phyloP scores from a whole-genome alignment of 148 eudicot species.

The Rhododendron henanense region DNA sequence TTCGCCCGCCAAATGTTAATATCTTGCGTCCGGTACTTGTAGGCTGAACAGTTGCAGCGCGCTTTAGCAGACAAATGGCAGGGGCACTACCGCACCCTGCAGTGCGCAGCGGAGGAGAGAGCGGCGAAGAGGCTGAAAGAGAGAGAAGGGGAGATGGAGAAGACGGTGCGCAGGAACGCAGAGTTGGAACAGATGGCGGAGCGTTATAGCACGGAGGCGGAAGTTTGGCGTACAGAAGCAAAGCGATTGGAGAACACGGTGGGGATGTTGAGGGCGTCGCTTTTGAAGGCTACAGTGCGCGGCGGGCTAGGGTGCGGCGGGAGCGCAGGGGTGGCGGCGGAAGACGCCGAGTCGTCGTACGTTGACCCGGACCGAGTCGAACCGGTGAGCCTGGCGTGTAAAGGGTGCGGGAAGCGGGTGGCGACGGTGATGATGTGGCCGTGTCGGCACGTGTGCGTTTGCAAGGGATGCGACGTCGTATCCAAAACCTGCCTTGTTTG shows the following conservation, averaged over 20 bases:
- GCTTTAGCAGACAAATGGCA: constrained; percentile 11
- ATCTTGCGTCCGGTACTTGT: not conserved
- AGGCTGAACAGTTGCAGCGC: constrained; percentile 11
- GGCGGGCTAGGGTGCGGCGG: not conserved
- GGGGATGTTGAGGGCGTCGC: not conserved
- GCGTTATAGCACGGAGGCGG: not conserved
- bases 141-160: not conserved
- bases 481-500: constrained; percentile 5
- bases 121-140: constrained; percentile 11
- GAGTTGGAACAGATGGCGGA: constrained; percentile 10
- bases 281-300: not conserved
- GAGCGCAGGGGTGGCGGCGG: not conserved
- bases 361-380: constrained; percentile 5
- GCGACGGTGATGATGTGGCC: constrained; percentile 15
- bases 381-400: not conserved
- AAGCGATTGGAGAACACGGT: not conserved
- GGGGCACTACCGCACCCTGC: constrained; percentile 2
- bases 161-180: not conserved
- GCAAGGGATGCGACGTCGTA: not conserved
- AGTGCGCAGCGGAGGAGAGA: constrained; percentile 5
- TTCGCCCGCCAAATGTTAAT: too few relatives aligned
- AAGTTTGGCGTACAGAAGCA: not conserved
- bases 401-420: not conserved
- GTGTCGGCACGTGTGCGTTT: constrained; percentile 14
- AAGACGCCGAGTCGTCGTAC: constrained; percentile 7